Conservation (phyloP, 2,329 filamentous ascomycete genomes). For the Ophiostoma ulmi region DNA sequence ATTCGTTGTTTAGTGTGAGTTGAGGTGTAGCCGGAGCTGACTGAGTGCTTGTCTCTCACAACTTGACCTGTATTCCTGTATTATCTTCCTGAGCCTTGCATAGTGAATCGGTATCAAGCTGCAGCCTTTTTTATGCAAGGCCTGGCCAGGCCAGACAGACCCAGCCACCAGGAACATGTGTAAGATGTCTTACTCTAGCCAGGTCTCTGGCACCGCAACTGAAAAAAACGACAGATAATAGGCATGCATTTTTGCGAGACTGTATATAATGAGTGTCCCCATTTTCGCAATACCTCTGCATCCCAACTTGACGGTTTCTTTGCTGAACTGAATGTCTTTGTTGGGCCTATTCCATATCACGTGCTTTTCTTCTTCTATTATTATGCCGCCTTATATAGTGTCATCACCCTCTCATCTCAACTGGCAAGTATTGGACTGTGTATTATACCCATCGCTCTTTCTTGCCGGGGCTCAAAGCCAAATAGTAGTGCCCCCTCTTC, state of each 20-base stretch:
- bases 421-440: too few species aligned
- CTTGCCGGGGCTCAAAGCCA: background rate
- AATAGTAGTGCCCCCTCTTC: constrained; percentile 1
- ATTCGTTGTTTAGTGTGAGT: constrained; percentile 16
- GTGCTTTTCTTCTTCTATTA: background rate
- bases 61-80: background rate
- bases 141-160: background rate
- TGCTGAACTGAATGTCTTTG: background rate
- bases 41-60: background rate
- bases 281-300: background rate
- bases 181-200: background rate
- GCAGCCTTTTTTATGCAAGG: background rate
- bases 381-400: background rate
- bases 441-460: background rate
- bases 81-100: background rate
- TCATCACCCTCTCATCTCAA: background rate
- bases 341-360: background rate
- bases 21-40: background rate
- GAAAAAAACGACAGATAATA: background rate
- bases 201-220: background rate
- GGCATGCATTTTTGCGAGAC: background rate
- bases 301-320: background rate
- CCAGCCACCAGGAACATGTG: background rate
- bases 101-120: background rate
- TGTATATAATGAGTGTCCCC: background rate